phyloP scores from a whole-genome alignment of 225 moss, liverwort and hornwort species.

The Polytrichum formosum region DNA sequence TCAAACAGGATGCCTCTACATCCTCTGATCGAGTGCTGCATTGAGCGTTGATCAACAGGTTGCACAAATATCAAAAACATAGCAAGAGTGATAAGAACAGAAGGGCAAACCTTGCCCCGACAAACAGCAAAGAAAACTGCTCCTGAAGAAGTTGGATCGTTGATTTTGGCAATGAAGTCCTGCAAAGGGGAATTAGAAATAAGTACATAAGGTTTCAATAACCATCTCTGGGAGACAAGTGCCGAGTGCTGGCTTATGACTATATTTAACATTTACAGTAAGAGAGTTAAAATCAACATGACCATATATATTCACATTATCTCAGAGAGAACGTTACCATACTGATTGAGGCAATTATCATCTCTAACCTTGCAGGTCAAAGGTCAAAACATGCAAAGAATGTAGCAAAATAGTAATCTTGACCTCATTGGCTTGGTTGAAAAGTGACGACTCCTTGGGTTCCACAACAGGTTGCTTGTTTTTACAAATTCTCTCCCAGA shows the following conservation, averaged over 20 bases:
- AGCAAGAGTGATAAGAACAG: conserved; percentile 4
- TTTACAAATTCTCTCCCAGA: conserved; percentile 96
- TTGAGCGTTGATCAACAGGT: no score
- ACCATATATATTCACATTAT: no score
- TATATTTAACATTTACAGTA: no score
- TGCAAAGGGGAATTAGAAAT: conserved; percentile 17
- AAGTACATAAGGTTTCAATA: neutral
- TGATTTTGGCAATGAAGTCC: conserved; percentile 81
- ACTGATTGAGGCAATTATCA: no score
- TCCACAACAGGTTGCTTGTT: conserved; percentile 98
- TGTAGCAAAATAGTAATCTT: neutral
- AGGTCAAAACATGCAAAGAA: conserved; percentile 3
- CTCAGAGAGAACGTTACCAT: no score
- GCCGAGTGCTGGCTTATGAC: neutral
- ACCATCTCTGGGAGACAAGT: neutral
- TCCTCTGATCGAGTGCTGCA: neutral
- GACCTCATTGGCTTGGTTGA: conserved; percentile 97
- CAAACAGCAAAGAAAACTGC: conserved; percentile 99
- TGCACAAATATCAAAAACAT: neutral
- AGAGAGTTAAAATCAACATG: no score
- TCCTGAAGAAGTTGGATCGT: conserved; percentile 75
- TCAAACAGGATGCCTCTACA: neutral
- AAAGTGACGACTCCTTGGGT: conserved; percentile 90
- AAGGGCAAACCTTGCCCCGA: conserved; percentile 76
- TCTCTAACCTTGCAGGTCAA: neutral